phyloP scores from a whole-genome alignment of 1,284 basidiomycete species.

The Malassezia globosa region DNA sequence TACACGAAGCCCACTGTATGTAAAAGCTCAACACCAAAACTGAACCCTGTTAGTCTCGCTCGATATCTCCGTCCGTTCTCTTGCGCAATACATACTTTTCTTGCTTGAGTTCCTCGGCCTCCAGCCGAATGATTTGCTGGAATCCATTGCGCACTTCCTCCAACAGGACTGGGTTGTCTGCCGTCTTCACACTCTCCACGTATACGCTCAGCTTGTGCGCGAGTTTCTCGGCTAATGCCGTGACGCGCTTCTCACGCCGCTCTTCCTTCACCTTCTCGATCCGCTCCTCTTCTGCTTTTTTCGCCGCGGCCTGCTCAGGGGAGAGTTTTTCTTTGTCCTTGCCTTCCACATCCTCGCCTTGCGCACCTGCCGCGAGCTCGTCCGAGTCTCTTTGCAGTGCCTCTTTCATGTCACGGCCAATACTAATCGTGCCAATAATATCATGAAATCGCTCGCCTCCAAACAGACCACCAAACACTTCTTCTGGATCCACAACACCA shows the following conservation, averaged over 20 bases:
- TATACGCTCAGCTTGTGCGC: slow-evolving; percentile 80
- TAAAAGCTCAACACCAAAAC: slow-evolving; percentile 81
- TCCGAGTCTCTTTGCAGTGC: slow-evolving; percentile 85
- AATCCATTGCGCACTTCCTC: slow-evolving; percentile 35
- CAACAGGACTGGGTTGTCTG: slow-evolving; percentile 60
- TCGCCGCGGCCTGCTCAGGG: slow-evolving; percentile 69
- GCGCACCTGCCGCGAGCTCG: slow-evolving; percentile 47
- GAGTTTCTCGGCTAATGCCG: slow-evolving; percentile 70
- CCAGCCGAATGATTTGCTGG: slow-evolving; percentile 39
- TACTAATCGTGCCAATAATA: slow-evolving; percentile 69
- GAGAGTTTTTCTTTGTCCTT: slow-evolving; percentile 51
- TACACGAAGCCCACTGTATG: slow-evolving; percentile 88
- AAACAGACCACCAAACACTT: slow-evolving; percentile 59
- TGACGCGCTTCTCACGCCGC: slow-evolving; percentile 64
- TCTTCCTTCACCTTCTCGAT: slow-evolving; percentile 68
- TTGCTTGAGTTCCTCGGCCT: slow-evolving; percentile 52
- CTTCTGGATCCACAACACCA: slow-evolving; percentile 59
- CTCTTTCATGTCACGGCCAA: slow-evolving; percentile 93
- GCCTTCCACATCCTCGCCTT: slow-evolving; percentile 5
- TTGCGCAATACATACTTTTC: slow-evolving; percentile 50
- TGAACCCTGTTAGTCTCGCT: too few relatives aligned
- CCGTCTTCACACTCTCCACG: slow-evolving; percentile 70
- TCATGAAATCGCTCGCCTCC: slow-evolving; percentile 68
- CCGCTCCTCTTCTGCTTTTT: slow-evolving; percentile 57
- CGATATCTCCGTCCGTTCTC: too few relatives aligned